Evolutionary conservation across 2,329 filamentous ascomycete species (phyloP), one percentile per base, ranked within the genome.

Genomic region (Cryphonectria carpinicola): DNA sequence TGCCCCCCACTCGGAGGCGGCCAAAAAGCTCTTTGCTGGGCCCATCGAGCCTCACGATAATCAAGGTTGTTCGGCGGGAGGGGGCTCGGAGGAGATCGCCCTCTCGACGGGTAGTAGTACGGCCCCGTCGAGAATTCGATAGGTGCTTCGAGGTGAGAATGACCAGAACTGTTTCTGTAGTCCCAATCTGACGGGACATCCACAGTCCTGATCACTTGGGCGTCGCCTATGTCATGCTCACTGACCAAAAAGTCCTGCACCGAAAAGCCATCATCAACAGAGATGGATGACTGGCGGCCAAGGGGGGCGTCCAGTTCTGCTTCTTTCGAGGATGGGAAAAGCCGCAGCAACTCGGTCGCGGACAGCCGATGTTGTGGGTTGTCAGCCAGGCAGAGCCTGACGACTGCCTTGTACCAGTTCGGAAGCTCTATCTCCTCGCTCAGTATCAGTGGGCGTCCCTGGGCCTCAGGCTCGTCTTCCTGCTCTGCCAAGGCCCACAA

Each of bases 401-500:
- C 90, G 65, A 97, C 85, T 22, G 88, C 85, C 71, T 89, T 88
- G 80, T 93, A 98, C 86, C 95, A 98, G 17, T 86, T 84, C 0
- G 96, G 96, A 11, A 97, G 86, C 37, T 90, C 84, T 14, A 86
- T 79, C 65, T 89, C 87, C 7, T 89, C 78, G 5, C 84, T 82
- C 13, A 92, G 81, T 32, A 82, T 83, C 71, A 97, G 81, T 0
- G 95, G 95, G 28, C 93, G 88, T 58, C 87, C 87, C 71, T 92
- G 90, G 28, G 88, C 86, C 79, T 98, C 96, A 1, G 96, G 96
- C 77, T 98, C 95, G 76, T 98, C 95, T 69, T 95, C 89, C 74
- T 95, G 89, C 77, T 92, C 92, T 1, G 94, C 95, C 62, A 99
- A 83, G 32, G 93, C 94, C 94, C 95, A 99, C 3, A 99, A 83